Percentiles rank a stretch among this genome's conserved stretches.
phyloP scores from a whole-genome alignment of 1,284 basidiomycete species.

The Marasmius oreades region DNA sequence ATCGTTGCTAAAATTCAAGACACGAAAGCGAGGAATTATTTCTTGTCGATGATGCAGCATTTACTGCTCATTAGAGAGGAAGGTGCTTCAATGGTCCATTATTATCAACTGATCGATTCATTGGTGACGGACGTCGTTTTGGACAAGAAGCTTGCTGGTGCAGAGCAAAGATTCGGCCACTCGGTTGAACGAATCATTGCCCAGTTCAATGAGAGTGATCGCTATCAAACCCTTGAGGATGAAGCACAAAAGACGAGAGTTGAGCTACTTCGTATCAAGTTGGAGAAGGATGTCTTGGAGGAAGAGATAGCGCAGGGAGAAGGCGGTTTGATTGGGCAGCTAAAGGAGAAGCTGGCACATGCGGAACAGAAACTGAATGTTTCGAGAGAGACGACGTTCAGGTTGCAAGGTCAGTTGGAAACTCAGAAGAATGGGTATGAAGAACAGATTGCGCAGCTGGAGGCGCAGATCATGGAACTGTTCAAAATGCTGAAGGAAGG shows the following conservation, averaged over 20 bases:
- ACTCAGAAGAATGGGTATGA: conserved; percentile 83
- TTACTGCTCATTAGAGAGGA: conserved; percentile 89
- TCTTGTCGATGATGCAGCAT: conserved; percentile 92
- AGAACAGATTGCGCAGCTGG: conserved; percentile 84
- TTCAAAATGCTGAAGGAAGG: conserved; percentile 91
- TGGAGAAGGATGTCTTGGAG: conserved; percentile 75
- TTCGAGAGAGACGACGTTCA: conserved; percentile 76
- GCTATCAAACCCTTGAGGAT: conserved; percentile 75
- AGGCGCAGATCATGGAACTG: conserved; percentile 90
- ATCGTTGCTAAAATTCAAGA: conserved; percentile 74
- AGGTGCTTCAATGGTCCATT: conserved; percentile 78
- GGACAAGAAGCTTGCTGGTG: conserved; percentile 85
- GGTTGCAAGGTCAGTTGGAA: conserved; percentile 76
- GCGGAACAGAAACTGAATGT: conserved; percentile 79
- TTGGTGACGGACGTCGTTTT: conserved; percentile 91
- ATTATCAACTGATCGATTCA: conserved; percentile 94
- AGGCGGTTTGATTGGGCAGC: conserved; percentile 80
- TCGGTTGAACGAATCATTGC: conserved; percentile 89
- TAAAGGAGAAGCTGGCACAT: conserved; percentile 72
- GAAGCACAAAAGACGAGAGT: conserved; percentile 72
- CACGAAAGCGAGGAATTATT: conserved; percentile 80
- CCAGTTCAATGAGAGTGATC: conserved; percentile 90
- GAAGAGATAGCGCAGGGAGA: conserved; percentile 79
- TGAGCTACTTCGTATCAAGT: conserved; percentile 58
- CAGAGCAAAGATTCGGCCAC: conserved; percentile 83